Evolutionary conservation across 768 basidiomycete species (phyloP), one percentile per base, ranked within the genome.

Genomic region (Lactarius pseudohatsudake): DNA sequence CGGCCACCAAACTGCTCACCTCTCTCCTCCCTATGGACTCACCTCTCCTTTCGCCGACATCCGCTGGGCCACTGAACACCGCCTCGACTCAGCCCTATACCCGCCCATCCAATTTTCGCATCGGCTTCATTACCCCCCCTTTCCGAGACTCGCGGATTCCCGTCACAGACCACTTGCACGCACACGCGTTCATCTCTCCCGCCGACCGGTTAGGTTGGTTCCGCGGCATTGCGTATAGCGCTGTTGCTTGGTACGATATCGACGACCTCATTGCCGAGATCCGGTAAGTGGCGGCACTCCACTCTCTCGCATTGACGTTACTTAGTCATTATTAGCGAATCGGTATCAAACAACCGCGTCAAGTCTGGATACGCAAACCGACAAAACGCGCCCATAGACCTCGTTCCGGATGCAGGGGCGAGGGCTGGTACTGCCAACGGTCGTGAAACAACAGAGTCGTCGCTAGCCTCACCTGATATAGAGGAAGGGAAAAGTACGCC

Each of bases 211-310:
- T 86, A 72, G 88, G 89, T 59, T 92, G 89, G 90, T 88, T 85
- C 84, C 79, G 90, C 72, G 80, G 82, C 41, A 75, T 90, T 22
- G 88, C 85, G 9, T 91, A 87, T 74, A 81, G 86, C 11, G 79
- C 86, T 8, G 65, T 91, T 43, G 88, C 87, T 1, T 91, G 90
- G 89, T 91, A 91, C 74, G 77, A 82, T 43, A 82, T 91, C 58
- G 88, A 91, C 66, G 90, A 91, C 76, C 79, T 92, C 57, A 88
- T 92, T 72, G 90, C 90, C 22, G 90, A 92, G 75, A 92, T 92
- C 71, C 81, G 91, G 91, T 91, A 70, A 57, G 81, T 75, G 38
- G 54, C 40, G 59, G 64, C 50, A 34, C 58, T 57, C 34, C 55
- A 60, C 38, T 55, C 22, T 20, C 50, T 26, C 50, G 26, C 40